Conservation (phyloP, 768 basidiomycete genomes). For the Russula virescens region DNA sequence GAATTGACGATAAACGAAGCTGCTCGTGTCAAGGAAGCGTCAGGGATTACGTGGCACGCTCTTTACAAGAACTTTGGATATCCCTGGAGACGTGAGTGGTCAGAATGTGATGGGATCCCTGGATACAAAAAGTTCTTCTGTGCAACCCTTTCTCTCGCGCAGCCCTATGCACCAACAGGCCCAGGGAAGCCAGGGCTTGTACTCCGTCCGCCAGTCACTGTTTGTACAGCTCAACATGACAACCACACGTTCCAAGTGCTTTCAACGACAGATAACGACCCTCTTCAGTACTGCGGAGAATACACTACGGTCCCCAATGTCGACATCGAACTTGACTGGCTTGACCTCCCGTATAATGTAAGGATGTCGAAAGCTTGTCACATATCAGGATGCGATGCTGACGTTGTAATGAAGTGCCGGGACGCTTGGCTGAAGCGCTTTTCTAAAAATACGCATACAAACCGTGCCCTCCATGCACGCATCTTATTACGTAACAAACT, state of each 20-base stretch:
- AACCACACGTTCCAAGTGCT: not conserved
- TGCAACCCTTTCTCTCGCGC: not conserved
- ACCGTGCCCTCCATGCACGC: not conserved
- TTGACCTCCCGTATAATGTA: not conserved
- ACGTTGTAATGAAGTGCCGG: not conserved
- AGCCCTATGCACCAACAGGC: not conserved
- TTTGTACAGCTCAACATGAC: not conserved
- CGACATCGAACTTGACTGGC: not conserved
- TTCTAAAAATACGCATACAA: rapidly evolving
- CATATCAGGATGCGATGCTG: not conserved
- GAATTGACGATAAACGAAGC: not conserved
- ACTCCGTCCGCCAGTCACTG: rapidly evolving
- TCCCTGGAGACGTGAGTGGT: not conserved
- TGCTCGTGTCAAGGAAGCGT: not conserved
- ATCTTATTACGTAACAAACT: not conserved
- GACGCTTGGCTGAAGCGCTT: not conserved
- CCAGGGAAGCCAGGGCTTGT: not conserved
- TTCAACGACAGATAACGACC: not conserved
- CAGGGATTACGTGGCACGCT: not conserved
- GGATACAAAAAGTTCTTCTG: not conserved
- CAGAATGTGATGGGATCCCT: not conserved
- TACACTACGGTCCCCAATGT: not conserved
- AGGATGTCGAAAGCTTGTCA: not conserved
- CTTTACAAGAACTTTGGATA: not conserved
- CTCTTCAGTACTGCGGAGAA: not conserved